phyloP scores from a whole-genome alignment of 2,329 filamentous ascomycete genomes.

The Orbilia oligospora region DNA sequence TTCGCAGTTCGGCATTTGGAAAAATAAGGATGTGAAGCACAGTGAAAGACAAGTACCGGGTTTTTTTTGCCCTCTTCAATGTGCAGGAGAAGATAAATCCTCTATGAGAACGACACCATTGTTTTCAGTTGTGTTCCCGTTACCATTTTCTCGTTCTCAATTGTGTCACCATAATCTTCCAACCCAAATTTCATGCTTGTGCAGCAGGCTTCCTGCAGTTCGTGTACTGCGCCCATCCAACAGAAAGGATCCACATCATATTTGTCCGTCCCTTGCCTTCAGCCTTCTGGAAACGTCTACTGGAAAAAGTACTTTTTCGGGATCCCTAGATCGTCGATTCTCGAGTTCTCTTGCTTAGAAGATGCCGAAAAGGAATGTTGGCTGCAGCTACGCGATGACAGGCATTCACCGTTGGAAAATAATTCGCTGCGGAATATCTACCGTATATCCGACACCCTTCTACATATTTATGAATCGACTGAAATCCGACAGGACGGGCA shows the following conservation, averaged over 20 bases:
- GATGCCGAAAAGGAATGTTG: not conserved
- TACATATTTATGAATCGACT: not conserved
- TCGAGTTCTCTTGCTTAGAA: not conserved
- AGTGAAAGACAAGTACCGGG: not conserved
- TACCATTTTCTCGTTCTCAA: not conserved
- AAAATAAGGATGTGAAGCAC: not conserved
- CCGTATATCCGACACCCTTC: constrained; percentile 42
- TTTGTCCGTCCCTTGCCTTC: constrained; percentile 1
- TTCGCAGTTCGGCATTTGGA: constrained; percentile 17
- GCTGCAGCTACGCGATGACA: constrained; percentile 41
- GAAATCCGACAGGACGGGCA: constrained; percentile 17
- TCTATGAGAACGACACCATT: constrained; percentile 1
- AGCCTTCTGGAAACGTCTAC: constrained; percentile 16
- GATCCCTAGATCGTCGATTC: not conserved
- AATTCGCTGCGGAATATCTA: constrained; percentile 50
- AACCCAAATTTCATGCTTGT: constrained; percentile 2
- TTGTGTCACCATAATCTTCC: constrained; percentile 25
- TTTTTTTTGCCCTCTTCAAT: not conserved
- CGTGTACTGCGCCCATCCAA: constrained; percentile 26
- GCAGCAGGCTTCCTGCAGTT: constrained; percentile 19
- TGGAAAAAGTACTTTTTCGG: not conserved
- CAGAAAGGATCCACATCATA: constrained; percentile 40
- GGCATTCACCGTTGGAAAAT: constrained; percentile 16
- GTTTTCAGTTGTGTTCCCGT: constrained; percentile 19
- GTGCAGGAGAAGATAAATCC: constrained; percentile 2